Evolutionary conservation across 2,329 filamentous ascomycete species (phyloP).

Genomic region (Orbilia blumenaviensis): DNA sequence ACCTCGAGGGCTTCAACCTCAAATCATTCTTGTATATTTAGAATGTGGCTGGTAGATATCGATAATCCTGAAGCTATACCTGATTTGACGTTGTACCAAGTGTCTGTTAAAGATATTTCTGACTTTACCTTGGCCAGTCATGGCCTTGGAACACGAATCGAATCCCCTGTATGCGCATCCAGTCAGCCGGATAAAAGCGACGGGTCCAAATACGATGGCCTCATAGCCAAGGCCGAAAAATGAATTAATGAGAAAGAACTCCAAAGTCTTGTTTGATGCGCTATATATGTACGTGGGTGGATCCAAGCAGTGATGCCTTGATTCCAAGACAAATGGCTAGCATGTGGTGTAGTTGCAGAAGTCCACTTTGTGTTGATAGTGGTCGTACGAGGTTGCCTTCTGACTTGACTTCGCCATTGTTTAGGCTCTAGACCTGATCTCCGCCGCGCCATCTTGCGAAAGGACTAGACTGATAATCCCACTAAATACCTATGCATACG

Average conservation of each 20-base stretch:
- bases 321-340: background rate
- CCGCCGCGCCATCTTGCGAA: too few relatives aligned
- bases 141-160: too few relatives aligned
- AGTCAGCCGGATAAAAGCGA: background rate
- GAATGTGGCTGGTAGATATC: too few relatives aligned
- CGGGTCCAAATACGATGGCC: background rate
- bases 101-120: too few relatives aligned
- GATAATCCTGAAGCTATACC: background rate
- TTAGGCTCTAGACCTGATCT: background rate
- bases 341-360: background rate
- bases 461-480: background rate
- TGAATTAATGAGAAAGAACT: background rate
- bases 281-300: background rate
- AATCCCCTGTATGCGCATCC: background rate
- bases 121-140: background rate
- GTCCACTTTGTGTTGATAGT: conserved; percentile 4
- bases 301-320: background rate
- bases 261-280: background rate
- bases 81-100: background rate
- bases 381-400: background rate
- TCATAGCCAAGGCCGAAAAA: background rate
- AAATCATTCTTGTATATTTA: too few relatives aligned
- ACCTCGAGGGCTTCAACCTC: too few relatives aligned
- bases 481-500: background rate
- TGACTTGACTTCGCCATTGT: background rate